Evolutionary conservation across 176 grass and related monocot species (phyloP), one percentile per base, ranked within the genome.

Genomic region (Musa acuminata): DNA sequence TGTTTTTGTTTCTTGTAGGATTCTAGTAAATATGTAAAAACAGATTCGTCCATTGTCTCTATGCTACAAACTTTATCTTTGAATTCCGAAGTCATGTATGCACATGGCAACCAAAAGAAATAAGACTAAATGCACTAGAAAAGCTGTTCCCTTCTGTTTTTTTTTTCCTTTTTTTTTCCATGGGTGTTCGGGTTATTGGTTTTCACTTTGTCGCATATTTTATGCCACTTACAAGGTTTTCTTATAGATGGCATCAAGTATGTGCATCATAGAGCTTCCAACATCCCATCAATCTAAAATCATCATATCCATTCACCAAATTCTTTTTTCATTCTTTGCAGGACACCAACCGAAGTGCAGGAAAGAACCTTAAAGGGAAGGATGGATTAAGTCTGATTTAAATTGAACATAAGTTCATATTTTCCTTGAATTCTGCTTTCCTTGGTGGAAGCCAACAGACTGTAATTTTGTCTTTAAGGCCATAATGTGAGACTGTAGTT

Each of bases 281-380:
- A 43, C 35, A 43, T 6, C 35, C 35, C 35, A 43, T 43, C 29
- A 35, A 35, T 35, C 29, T 35, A 35, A 35, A 35, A 35, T 35
- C 35, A 43, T 43, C 35, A 6, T 43, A 6, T 43, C 35, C 35
- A 43, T 43, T 43, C 35, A 43, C 35, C 29, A 3, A 29, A 29
- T 29, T 29, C 27, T 74, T 24, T 6, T n/a, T 57, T 14, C 16
- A 9, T 20, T 12, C 23, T 35, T 72, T 82, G 52, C 83, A 98
- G 94, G 75, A 98, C 88, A 49, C 88, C 90, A 23, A 91, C 88
- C 1, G 90, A 93, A 87, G 88, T 93, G 76, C 84, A 78, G 81
- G 90, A 98, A 86, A 91, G 81, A 69, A 73, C 90, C 55, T 55
- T 98, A 6, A 98, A 98, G 85, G 95, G 86, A 74, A 89, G 90